Percentiles rank a stretch among this genome's conserved stretches.
Evolutionary conservation across 2,329 filamentous ascomycete species (phyloP).

Genomic region (Colletotrichum truncatum): DNA sequence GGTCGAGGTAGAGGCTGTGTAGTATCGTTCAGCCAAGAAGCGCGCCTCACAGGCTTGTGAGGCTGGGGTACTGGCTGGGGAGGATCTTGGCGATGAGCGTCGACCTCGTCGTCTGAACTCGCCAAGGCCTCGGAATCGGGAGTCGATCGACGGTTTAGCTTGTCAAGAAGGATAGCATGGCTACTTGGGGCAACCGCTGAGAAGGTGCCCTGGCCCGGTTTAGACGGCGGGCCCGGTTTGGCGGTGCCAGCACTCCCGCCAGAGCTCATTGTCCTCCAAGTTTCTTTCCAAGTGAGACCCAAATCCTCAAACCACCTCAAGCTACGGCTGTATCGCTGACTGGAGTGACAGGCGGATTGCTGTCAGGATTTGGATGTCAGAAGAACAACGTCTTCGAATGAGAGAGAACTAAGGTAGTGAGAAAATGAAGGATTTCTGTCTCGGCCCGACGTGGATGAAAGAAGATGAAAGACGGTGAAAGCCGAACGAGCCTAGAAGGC

Average conservation of each 20-base stretch:
- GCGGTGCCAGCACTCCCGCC: constrained; percentile 41
- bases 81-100: constrained; percentile 68
- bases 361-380: neutral
- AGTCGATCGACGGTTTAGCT: constrained; percentile 82
- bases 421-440: neutral
- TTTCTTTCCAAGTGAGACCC: neutral
- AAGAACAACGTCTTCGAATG: constrained; percentile 10
- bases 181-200: constrained; percentile 61
- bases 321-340: neutral
- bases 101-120: constrained; percentile 92
- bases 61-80: constrained; percentile 57
- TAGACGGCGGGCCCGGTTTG: constrained; percentile 61
- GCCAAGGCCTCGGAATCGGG: constrained; percentile 94
- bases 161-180: constrained; percentile 76
- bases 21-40: constrained; percentile 90
- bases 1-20: constrained; percentile 69
- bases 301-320: neutral
- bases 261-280: constrained; percentile 57
- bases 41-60: constrained; percentile 73
- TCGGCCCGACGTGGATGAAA: constrained; percentile 2
- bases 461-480: constrained; percentile 37
- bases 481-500: constrained; percentile 24
- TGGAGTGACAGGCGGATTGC: neutral
- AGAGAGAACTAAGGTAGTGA: neutral
- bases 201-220: constrained; percentile 58